These are phyloP conservation scores for Cryptosporidium meleagridis DNA, from an alignment of 169 alveolate genomes.

Conservation along the genomic window DNA sequence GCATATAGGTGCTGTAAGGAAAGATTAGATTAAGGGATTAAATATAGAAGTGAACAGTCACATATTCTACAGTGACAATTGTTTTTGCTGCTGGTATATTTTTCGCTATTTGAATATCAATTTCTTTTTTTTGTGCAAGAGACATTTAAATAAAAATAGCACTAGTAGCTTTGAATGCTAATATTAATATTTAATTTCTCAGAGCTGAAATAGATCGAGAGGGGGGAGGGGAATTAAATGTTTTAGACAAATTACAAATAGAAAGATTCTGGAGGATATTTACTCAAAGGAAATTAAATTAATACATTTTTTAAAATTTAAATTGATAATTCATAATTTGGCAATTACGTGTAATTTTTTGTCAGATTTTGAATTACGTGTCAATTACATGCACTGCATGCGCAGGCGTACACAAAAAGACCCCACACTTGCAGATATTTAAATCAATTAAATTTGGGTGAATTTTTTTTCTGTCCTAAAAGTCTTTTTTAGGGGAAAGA, in stretches of 20 bases:
- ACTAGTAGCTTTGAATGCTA: not conserved
- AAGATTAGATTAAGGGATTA: not conserved
- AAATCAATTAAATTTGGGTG: not conserved
- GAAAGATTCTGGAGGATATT: not conserved
- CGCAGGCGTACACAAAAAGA: not conserved
- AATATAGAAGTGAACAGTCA: no score
- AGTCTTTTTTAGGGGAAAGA: not conserved
- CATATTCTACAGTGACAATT: not conserved
- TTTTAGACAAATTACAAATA: not conserved
- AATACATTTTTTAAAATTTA: not conserved
- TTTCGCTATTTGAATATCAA: not conserved
- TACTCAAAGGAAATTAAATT: not conserved
- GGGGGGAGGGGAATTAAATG: not conserved
- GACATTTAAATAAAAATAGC: not conserved
- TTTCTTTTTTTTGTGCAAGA: not conserved
- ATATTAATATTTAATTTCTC: not conserved
- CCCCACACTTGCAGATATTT: slow-evolving; percentile 6
- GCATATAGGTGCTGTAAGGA: not conserved
- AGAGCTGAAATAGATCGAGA: not conserved
- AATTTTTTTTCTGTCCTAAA: not conserved
- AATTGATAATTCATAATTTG: not conserved
- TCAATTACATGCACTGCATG: slow-evolving; percentile 20
- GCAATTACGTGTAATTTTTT: not conserved
- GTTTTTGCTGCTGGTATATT: not conserved
- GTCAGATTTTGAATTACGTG: slow-evolving; percentile 13